These are phyloP conservation scores for Apiospora pterosperma DNA, from an alignment of 2,329 filamentous ascomycete species.

Conservation along the genomic window DNA sequence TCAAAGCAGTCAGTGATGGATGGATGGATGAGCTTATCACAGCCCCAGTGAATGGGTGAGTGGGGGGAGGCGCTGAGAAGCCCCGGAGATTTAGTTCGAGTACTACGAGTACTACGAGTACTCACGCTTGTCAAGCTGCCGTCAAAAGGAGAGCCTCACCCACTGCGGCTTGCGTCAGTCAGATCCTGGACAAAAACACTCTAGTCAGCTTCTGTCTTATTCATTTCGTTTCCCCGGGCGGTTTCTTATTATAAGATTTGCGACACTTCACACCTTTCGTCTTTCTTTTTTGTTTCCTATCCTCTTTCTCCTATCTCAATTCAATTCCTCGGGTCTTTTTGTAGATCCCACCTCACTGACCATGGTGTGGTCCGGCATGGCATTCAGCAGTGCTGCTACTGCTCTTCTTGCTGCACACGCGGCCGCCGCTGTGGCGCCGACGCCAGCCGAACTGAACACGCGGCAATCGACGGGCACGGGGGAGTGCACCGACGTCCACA, in stretches of 20 bases:
- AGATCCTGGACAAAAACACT: not conserved
- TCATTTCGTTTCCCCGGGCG: not conserved
- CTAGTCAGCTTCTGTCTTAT: not conserved
- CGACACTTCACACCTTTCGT: not conserved
- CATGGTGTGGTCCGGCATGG: not conserved
- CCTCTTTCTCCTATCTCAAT: not conserved
- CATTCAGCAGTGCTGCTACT: not conserved
- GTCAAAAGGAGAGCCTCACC: not conserved
- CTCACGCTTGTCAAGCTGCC: not conserved
- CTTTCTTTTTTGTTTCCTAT: not conserved
- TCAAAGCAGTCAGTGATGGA: not conserved
- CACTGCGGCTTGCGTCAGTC: not conserved
- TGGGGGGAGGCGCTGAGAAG: not conserved
- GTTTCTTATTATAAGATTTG: not conserved
- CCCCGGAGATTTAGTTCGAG: no score
- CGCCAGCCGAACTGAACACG: not conserved
- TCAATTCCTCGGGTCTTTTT: not conserved
- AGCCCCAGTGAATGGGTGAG: not conserved
- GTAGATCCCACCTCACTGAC: not conserved
- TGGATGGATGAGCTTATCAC: not conserved
- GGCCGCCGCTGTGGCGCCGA: not conserved
- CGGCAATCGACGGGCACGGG: conserved; percentile 8
- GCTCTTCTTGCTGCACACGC: not conserved
- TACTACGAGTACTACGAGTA: no score
- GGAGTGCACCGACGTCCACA: conserved; percentile 18